Base-by-base conservation (phyloP, 306 rosid genomes). In the Glycyrrhiza uralensis region DNA sequence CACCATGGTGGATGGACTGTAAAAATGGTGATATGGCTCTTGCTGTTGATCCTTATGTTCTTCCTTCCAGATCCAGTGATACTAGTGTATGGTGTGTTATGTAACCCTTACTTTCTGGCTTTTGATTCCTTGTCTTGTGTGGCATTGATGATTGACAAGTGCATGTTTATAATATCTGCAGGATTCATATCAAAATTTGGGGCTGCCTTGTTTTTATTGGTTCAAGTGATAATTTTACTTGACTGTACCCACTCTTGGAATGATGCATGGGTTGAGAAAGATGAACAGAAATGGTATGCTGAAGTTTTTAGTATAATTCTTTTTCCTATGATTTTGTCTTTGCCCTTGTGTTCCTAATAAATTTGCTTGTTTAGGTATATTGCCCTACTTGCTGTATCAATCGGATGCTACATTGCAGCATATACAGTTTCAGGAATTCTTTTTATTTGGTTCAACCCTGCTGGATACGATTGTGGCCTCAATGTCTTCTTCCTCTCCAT, bases 211-310 rank as follows among this genome's bases (percentile, higher is more conserved):
- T 91, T 94, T 81, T 85, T 94, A 78, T 89, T 94, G 82, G 85
- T 91, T 74, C 99, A 94, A 88, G 97, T 94, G 79, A 18, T 94
- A 57, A 83, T 94, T 69, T 83, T 94, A 73, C 87, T 94, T 23
- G 99, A 94, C 81, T 91, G 77, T 76, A 85, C 92, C 6, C 97
- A 94, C 81, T 3, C 82, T 49, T 94, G 99, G 99, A 94, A 94
- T 78, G 99, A 94, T 65, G 83, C 97, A 47, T 94, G 99, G 97
- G 93, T 87, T 59, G 99, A 82, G 81, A 94, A 94, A 85, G 97
- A 91, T 69, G 99, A 94, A 50, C 95, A 78, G 61, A 94, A 86
- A 83, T 94, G 99, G 99, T 94, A 47, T 28, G 85, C 77, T 63
- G 18, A 69, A 66, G 15, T 30, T 72, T 63, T 22, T 29, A 55